phyloP scores from a whole-genome alignment of 495 filamentous ascomycete species.

The Xylaria nigripes region DNA sequence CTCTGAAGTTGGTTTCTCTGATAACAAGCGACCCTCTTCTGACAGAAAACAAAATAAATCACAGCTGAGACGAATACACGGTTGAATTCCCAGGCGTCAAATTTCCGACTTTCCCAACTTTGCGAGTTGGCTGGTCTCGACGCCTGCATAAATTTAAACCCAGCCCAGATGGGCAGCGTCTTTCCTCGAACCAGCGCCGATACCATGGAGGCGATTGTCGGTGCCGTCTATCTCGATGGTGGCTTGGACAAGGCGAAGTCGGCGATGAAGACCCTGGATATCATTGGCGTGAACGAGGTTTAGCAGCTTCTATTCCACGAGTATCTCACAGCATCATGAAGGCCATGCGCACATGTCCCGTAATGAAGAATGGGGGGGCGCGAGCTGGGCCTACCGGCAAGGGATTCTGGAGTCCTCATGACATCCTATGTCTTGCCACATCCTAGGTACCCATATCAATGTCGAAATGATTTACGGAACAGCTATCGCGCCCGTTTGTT shows the following conservation, averaged over 20 bases:
- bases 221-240: conserved; percentile 1
- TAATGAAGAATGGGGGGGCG: no score
- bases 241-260: not conserved
- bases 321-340: no score
- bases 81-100: not conserved
- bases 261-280: not conserved
- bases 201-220: conserved; percentile 2
- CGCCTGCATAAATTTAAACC: not conserved
- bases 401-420: no score
- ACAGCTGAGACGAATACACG: not conserved
- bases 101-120: not conserved
- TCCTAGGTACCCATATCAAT: no score
- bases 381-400: no score
- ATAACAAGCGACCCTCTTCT: not conserved
- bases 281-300: not conserved
- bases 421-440: no score
- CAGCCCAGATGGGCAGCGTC: not conserved
- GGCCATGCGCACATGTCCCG: no score
- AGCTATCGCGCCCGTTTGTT: no score
- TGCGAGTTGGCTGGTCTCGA: not conserved
- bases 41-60: not conserved
- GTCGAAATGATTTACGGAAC: no score
- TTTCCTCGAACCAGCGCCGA: not conserved
- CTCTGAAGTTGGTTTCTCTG: not conserved
- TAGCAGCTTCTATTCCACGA: no score